Evolutionary conservation across 768 basidiomycete genomes (phyloP).

Genomic region (Mycena latifolia): DNA sequence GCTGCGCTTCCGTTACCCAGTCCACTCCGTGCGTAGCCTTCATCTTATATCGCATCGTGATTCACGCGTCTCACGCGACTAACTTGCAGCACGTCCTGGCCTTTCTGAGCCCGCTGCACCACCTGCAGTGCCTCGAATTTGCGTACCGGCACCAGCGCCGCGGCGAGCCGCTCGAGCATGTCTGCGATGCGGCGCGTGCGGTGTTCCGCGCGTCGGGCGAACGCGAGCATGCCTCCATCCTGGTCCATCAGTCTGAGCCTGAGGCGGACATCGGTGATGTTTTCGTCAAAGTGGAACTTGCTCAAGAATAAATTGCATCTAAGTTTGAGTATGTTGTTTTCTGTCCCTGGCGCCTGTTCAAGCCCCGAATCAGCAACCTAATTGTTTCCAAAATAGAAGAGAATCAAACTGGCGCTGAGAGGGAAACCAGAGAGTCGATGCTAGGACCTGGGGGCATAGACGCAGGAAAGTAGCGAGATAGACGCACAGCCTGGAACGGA

Average conservation of each 20-base stretch:
- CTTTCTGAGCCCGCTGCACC: background rate
- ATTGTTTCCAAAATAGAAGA: no score
- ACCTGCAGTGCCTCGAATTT: constrained; percentile 12
- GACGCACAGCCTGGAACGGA: no score
- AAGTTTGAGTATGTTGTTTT: no score
- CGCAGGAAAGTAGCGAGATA: no score
- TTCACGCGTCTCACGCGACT: no score
- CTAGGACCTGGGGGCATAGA: no score
- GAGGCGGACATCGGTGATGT: background rate
- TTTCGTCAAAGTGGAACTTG: background rate
- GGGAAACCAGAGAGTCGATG: no score
- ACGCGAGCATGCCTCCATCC: background rate
- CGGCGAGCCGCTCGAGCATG: background rate
- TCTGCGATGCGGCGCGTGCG: background rate
- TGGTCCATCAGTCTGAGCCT: background rate
- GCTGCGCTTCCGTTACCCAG: constrained; percentile 4
- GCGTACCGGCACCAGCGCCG: constrained; percentile 4
- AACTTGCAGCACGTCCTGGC: background rate
- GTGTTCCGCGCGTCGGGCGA: background rate
- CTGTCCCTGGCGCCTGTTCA: no score
- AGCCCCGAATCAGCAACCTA: no score
- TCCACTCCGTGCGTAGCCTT: constrained; percentile 4
- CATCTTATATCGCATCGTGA: no score
- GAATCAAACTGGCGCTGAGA: no score
- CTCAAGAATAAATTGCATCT: no score